A percentile compares a stretch with the other conserved stretches of the same genome.
Conservation (phyloP, 2,329 filamentous ascomycete species). For the Verticillium nonalfalfae region DNA sequence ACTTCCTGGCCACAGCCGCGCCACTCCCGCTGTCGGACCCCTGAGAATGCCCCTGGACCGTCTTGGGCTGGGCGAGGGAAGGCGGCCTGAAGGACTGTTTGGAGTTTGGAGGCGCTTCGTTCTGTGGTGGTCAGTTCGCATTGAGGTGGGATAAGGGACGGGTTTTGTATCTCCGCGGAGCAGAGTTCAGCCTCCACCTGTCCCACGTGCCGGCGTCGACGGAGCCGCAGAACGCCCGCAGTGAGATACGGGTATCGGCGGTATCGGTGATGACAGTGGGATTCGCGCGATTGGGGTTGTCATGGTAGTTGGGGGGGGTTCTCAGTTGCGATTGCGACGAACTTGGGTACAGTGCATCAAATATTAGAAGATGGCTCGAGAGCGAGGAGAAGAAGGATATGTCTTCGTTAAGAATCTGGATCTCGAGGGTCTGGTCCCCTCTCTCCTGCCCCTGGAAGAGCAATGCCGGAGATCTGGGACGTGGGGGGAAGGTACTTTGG, state of each 20-base stretch:
- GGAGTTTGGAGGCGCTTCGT: no score
- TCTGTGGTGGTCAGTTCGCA: no score
- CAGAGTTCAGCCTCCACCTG: conserved; percentile 1
- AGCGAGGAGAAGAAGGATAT: neutral
- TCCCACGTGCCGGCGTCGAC: conserved; percentile 2
- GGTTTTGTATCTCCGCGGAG: conserved; percentile 3
- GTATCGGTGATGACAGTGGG: neutral
- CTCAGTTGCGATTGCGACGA: neutral
- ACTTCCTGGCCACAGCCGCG: neutral
- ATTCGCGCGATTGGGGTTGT: neutral
- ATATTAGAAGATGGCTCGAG: neutral
- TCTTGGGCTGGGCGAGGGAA: neutral
- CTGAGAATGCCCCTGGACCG: neutral
- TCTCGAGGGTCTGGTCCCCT: no score
- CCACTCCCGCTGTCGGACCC: neutral
- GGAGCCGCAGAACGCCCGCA: conserved; percentile 1
- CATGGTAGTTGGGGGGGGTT: neutral
- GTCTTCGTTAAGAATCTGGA: neutral
- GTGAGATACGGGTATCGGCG: neutral
- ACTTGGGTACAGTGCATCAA: neutral
- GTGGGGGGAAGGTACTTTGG: neutral
- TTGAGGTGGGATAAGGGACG: neutral
- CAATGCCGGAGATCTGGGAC: neutral
- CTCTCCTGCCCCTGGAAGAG: neutral
- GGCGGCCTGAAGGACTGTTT: no score